These are phyloP conservation scores for Podila minutissima DNA, from an alignment of 192 early-diverging fungal genomes.

Conservation along the genomic window DNA sequence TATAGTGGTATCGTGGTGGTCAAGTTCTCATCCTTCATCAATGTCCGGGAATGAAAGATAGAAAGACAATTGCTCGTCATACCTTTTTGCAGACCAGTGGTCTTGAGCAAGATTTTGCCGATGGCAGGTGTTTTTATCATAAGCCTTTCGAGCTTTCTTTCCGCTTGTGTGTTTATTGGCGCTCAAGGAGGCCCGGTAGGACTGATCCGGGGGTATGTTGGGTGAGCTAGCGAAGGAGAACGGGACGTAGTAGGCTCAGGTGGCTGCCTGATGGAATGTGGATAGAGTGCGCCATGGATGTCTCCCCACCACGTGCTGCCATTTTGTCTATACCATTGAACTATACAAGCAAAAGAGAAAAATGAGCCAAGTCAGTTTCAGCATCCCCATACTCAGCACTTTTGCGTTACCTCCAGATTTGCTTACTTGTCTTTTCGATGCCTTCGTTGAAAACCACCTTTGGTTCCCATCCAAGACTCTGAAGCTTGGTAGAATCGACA, in stretches of 20 bases:
- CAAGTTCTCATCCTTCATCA: too few species aligned
- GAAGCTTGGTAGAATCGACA: slow-evolving; percentile 75
- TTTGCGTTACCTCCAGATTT: not conserved
- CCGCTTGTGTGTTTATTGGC: too few species aligned
- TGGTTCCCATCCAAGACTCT: slow-evolving; percentile 75
- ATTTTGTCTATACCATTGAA: slow-evolving; percentile 65
- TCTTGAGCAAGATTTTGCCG: too few species aligned
- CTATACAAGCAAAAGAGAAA: slow-evolving; percentile 26
- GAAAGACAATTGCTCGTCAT: too few species aligned
- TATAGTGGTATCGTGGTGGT: too few species aligned
- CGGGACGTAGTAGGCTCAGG: slow-evolving; percentile 2
- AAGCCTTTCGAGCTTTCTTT: too few species aligned
- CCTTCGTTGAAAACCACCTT: slow-evolving; percentile 69
- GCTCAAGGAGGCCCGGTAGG: not conserved
- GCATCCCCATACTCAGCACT: not conserved
- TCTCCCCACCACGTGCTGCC: slow-evolving; percentile 69
- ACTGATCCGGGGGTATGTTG: not conserved
- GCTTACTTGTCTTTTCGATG: slow-evolving; percentile 70
- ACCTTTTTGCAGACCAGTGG: too few species aligned
- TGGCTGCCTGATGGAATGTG: slow-evolving; percentile 57
- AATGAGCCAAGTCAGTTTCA: not conserved
- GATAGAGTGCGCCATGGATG: slow-evolving; percentile 62
- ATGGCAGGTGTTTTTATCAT: too few species aligned
- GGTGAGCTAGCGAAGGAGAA: not conserved
- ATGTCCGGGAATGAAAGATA: too few species aligned